Conservation (phyloP, 345 rosid genomes). For the Kandelia obovata region DNA sequence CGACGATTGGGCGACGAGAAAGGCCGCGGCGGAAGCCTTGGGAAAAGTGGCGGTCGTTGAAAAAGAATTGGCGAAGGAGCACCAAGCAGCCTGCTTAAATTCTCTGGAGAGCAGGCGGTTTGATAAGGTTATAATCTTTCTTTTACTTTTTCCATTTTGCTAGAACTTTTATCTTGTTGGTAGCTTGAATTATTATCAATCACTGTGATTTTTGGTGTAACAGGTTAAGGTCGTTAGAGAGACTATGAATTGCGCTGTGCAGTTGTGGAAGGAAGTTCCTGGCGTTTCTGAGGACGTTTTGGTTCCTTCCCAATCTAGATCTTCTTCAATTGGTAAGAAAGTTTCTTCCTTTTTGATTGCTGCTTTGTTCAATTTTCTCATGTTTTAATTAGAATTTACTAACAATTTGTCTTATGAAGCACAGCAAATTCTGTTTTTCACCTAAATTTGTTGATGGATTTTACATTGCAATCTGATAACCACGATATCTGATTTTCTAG, state of each 20-base stretch:
- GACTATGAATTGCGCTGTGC: slow-evolving; percentile 73
- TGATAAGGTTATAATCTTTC: slow-evolving; percentile 60
- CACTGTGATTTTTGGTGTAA: slow-evolving; percentile 4
- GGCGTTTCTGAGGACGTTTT: slow-evolving; percentile 42
- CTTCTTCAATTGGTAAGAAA: slow-evolving; percentile 41
- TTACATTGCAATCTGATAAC: background rate
- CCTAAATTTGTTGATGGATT: too few relatives aligned
- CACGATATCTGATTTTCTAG: background rate
- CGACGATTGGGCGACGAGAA: slow-evolving; percentile 83
- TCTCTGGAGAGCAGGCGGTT: slow-evolving; percentile 64
- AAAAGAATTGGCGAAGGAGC: slow-evolving; percentile 51
- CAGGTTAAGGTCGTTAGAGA: slow-evolving; percentile 89
- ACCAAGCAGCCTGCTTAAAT: slow-evolving; percentile 43
- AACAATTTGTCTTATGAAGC: background rate
- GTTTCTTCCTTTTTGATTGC: slow-evolving; percentile 7
- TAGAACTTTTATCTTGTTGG: background rate
- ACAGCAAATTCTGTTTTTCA: background rate
- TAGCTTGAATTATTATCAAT: background rate
- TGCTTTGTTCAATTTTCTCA: background rate
- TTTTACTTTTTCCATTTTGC: background rate
- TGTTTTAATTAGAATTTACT: background rate
- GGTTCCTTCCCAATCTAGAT: slow-evolving; percentile 36
- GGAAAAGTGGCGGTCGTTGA: slow-evolving; percentile 64
- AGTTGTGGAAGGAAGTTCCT: slow-evolving; percentile 69
- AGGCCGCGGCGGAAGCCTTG: slow-evolving; percentile 81